Conservation (phyloP, 2,329 filamentous ascomycete species). For the Botrytis porri region DNA sequence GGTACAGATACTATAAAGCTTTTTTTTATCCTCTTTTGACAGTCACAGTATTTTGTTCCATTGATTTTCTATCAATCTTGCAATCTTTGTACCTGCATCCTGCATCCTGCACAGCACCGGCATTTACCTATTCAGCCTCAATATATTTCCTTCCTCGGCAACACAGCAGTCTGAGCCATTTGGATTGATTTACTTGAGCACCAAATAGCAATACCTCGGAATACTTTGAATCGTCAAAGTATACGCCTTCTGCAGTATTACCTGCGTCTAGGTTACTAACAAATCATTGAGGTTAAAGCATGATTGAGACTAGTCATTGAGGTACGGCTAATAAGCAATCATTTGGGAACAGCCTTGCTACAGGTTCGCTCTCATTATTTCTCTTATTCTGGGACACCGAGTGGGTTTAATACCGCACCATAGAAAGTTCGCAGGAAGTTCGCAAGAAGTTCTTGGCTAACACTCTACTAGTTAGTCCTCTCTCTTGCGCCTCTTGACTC, state of each 20-base stretch:
- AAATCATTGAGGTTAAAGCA: too few relatives aligned
- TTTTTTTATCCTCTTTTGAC: not conserved
- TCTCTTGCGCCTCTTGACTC: not conserved
- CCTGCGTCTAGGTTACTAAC: not conserved
- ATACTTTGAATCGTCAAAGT: not conserved
- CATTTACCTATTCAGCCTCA: not conserved
- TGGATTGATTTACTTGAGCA: not conserved
- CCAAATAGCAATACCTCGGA: too few relatives aligned
- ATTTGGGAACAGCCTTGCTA: not conserved
- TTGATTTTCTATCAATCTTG: not conserved
- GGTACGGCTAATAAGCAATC: not conserved
- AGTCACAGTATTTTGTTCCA: not conserved
- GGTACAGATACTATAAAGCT: not conserved
- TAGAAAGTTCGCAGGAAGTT: not conserved
- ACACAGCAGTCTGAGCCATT: not conserved
- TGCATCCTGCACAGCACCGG: not conserved
- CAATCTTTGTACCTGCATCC: constrained; percentile 7
- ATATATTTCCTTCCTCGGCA: not conserved
- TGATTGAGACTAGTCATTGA: not conserved
- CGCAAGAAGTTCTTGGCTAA: not conserved
- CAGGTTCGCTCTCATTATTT: not conserved
- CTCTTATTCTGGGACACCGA: not conserved
- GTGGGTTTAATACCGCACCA: not conserved
- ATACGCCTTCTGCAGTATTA: not conserved
- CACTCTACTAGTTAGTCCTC: not conserved